These are phyloP conservation scores for Fusarium nematophilum DNA, from an alignment of 2,329 filamentous ascomycete genomes.

Conservation along the genomic window DNA sequence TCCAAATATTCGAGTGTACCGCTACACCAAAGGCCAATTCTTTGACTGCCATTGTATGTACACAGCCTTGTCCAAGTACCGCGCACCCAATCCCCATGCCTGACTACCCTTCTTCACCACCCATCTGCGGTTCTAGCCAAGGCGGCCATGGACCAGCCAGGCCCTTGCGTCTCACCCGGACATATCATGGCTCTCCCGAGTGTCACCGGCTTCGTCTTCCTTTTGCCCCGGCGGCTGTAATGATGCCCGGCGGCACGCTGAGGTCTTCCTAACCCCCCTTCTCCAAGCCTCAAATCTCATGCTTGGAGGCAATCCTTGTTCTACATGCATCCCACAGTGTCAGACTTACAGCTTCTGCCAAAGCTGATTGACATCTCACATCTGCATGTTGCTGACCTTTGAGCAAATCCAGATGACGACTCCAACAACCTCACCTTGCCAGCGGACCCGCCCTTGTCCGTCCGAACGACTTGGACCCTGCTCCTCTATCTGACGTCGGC, in stretches of 20 bases:
- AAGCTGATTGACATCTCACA: background rate
- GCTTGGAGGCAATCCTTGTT: too few species aligned
- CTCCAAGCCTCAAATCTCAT: background rate
- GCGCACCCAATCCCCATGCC: too few species aligned
- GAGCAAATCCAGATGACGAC: slow-evolving; percentile 77
- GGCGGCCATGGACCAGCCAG: background rate
- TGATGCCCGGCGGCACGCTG: background rate
- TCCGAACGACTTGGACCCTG: slow-evolving; percentile 86
- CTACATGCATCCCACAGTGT: too few species aligned
- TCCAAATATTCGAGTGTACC: slow-evolving; percentile 89
- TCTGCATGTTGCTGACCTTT: slow-evolving; percentile 15
- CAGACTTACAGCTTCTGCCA: too few species aligned
- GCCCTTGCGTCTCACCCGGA: background rate
- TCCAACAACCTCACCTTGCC: slow-evolving; percentile 76
- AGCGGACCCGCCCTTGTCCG: slow-evolving; percentile 44
- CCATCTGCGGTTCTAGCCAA: background rate
- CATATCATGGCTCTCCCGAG: background rate
- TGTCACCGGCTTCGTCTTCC: slow-evolving; percentile 2
- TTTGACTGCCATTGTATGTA: slow-evolving; percentile 90
- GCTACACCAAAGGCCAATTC: slow-evolving; percentile 87
- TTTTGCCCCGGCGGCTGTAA: background rate
- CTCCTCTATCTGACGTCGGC: slow-evolving; percentile 86
- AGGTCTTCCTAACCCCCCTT: background rate
- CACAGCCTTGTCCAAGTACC: background rate
- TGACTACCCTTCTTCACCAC: background rate